Evolutionary conservation across 495 filamentous ascomycete genomes (phyloP).

Genomic region (Neurospora pannonica): DNA sequence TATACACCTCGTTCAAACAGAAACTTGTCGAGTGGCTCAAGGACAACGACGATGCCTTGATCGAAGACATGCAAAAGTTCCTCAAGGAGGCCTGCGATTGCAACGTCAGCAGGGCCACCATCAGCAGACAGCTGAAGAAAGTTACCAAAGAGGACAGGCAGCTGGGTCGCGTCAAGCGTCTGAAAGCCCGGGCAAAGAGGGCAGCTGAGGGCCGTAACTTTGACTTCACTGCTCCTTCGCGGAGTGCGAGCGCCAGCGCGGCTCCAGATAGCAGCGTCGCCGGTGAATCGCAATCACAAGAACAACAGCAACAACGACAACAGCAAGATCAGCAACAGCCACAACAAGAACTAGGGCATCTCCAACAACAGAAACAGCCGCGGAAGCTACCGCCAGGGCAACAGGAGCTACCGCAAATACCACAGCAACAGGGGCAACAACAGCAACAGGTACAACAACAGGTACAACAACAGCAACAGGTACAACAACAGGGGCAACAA

Average conservation of each 20-base stretch:
- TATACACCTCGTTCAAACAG: constrained; percentile 2
- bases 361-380: background rate
- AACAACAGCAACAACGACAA: constrained; percentile 1
- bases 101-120: constrained; percentile 15
- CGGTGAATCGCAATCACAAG: background rate
- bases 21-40: constrained; percentile 21
- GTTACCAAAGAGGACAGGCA: constrained; percentile 1
- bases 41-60: constrained; percentile 15
- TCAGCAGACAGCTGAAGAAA: constrained; percentile 8
- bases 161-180: background rate
- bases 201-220: background rate
- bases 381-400: background rate
- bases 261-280: background rate
- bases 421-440: background rate
- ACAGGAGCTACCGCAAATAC: background rate
- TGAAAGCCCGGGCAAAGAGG: background rate
- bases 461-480: background rate
- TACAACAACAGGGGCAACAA: background rate
- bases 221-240: background rate
- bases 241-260: constrained; percentile 6
- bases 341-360: background rate
- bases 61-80: constrained; percentile 22
- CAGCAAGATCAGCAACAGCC: background rate
- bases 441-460: background rate
- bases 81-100: constrained; percentile 12